Evolutionary conservation across 2,329 filamentous ascomycete species (phyloP), one percentile per base, ranked within the genome.

Genomic region (Grosmannia clavigera): DNA sequence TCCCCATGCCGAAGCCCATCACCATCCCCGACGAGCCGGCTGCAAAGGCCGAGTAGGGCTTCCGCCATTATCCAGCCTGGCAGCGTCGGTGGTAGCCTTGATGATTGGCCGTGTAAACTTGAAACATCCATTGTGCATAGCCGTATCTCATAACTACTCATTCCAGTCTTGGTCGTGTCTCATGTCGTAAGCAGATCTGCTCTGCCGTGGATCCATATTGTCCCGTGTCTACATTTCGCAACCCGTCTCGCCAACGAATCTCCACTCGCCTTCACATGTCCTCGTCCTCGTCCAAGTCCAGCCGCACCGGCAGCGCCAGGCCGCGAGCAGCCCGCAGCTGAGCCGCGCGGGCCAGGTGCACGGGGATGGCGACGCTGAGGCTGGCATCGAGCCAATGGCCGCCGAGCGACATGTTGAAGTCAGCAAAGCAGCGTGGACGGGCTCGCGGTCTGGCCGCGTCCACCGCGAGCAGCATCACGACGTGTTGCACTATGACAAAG

Each of bases 401-500:
- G 35, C 67, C 66, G 11, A 66, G 64, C 16, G 70, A 71, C 61
- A 73, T 63, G 56, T 67, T 66, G 57, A 72, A 62, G 58, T 68
- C 65, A 27, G 68, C 68, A 27, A 71, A 63, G 53, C 67, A 67
- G 10, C 72, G 64, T 35, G 71, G 63, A 66, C 70, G 56, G 56
- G 68, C 48, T 2, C 27, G 38, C 4, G 67, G 65, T 1, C 51
- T 60, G 19, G 54, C 62, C 2, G 68, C 57, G 31, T 82, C 81
- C 27, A 76, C 70, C 58, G 80, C 82, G 19, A 70, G 65, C 25
- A 73, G 64, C 60, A 72, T 65, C 14, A 72, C 68, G 71, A 82
- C 67, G 76, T 84, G 71, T 70, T 82, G 62, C 71, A 73, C 50
- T 72, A 83, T 65, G 71, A 81, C 65, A 73, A 82, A 71, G 7